A percentile compares a stretch with the other conserved stretches of the same genome.
Evolutionary conservation across 306 rosid genomes (phyloP).

Genomic region (Sophora flavescens): DNA sequence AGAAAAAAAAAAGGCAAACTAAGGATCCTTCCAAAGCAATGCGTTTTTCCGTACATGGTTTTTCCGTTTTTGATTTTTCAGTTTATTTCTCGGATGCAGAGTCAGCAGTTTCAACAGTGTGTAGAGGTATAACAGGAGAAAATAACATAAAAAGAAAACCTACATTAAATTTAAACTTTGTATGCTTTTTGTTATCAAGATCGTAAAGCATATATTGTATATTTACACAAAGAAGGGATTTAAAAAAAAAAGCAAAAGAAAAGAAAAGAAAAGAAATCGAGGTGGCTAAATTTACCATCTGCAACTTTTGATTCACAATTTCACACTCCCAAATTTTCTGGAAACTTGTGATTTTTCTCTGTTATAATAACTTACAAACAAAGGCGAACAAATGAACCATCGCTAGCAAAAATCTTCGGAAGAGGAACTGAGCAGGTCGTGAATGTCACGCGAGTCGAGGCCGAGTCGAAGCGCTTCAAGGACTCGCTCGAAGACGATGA

Average conservation of each 20-base stretch:
- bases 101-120: neutral
- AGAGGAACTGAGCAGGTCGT: constrained; percentile 60
- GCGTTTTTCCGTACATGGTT: neutral
- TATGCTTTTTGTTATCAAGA: neutral
- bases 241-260: neutral
- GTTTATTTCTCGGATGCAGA: neutral
- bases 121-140: neutral
- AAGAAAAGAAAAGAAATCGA: neutral
- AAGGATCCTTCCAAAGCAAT: neutral
- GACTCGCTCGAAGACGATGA: constrained; percentile 82
- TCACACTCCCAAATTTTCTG: neutral
- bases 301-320: neutral
- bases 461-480: constrained; percentile 80
- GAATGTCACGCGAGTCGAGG: constrained; percentile 57
- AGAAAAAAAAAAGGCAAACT: neutral
- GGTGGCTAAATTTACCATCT: constrained; percentile 43
- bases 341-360: neutral
- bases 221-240: constrained; percentile 48
- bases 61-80: neutral
- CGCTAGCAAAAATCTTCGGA: constrained; percentile 51
- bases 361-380: no score
- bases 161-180: constrained; percentile 6
- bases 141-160: neutral
- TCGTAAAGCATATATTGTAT: constrained; percentile 24
- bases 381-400: no score